These are phyloP conservation scores for Saccharata proteae DNA, from an alignment of 2,329 filamentous ascomycete species.

Conservation along the genomic window DNA sequence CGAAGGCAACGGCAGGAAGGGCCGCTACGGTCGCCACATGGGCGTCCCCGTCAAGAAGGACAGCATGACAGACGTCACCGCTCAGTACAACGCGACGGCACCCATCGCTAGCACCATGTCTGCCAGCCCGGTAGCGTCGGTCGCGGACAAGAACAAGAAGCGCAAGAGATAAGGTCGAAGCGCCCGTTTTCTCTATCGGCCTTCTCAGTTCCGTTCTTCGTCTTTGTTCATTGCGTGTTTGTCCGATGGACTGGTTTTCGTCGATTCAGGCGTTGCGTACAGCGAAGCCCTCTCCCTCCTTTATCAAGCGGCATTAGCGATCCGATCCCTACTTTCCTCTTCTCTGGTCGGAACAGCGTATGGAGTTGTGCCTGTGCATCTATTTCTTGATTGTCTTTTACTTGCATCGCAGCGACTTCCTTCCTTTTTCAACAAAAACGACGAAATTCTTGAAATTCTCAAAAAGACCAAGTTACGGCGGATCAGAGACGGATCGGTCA, in stretches of 20 bases:
- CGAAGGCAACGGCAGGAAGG: conserved; percentile 93
- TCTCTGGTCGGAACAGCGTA: too few species aligned
- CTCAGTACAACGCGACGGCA: conserved; percentile 16
- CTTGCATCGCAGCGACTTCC: too few species aligned
- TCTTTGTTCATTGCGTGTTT: background rate
- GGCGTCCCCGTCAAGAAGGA: conserved; percentile 55
- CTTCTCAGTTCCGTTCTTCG: too few species aligned
- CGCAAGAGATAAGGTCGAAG: conserved; percentile 45
- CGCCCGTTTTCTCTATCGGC: background rate
- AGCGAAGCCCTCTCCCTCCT: background rate
- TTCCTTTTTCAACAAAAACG: too few species aligned
- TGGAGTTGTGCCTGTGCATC: too few species aligned
- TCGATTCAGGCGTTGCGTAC: background rate
- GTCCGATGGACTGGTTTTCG: background rate
- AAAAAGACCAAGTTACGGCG: too few species aligned
- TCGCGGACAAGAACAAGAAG: conserved; percentile 53
- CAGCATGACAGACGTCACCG: conserved; percentile 25
- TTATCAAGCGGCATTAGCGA: conserved; percentile 7
- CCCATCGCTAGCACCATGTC: conserved; percentile 10
- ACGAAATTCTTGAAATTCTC: too few species aligned
- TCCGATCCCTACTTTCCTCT: conserved; percentile 8
- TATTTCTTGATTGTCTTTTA: too few species aligned
- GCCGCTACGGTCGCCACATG: conserved; percentile 68
- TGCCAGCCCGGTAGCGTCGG: conserved; percentile 15
- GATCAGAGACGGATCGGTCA: too few species aligned